Evolutionary conservation across 2,329 filamentous ascomycete species (phyloP).

Genomic region (Fusarium sp.): DNA sequence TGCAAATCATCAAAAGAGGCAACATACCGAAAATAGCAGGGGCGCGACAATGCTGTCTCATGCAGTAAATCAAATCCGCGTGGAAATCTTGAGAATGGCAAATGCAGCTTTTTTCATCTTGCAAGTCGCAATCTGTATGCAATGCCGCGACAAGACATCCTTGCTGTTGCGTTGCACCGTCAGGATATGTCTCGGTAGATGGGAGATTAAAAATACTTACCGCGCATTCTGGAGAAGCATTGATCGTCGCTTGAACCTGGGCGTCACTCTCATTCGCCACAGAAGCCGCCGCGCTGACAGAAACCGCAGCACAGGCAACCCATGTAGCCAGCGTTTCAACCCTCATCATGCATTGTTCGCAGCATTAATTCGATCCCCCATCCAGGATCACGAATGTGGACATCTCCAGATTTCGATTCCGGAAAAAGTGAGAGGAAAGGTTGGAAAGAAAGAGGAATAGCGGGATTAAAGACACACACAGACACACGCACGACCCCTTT

Average conservation of each 20-base stretch:
- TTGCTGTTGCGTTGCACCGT: not conserved
- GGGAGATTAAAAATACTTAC: not conserved
- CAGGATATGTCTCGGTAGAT: not conserved
- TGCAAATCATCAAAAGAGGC: not conserved
- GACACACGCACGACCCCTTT: slow-evolving; percentile 2
- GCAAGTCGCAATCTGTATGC: not conserved
- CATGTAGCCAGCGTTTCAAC: not conserved
- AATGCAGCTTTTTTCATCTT: not conserved
- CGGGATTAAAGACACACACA: not conserved
- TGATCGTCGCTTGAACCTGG: not conserved
- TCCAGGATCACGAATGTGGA: not conserved
- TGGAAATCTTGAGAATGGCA: not conserved
- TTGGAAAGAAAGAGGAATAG: not conserved
- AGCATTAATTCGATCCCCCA: not conserved
- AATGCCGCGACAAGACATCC: not conserved
- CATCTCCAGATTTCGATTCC: not conserved
- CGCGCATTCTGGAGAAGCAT: not conserved
- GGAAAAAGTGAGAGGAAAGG: not conserved
- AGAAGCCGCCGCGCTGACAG: not conserved
- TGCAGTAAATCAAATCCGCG: not conserved
- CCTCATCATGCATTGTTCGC: not conserved
- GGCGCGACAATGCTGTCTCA: not conserved
- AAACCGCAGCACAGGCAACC: not conserved
- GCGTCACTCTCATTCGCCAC: not conserved
- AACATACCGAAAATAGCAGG: slow-evolving; percentile 3